phyloP scores from a whole-genome alignment of 2,329 filamentous ascomycete genomes.

The Cryphonectria naterciae region DNA sequence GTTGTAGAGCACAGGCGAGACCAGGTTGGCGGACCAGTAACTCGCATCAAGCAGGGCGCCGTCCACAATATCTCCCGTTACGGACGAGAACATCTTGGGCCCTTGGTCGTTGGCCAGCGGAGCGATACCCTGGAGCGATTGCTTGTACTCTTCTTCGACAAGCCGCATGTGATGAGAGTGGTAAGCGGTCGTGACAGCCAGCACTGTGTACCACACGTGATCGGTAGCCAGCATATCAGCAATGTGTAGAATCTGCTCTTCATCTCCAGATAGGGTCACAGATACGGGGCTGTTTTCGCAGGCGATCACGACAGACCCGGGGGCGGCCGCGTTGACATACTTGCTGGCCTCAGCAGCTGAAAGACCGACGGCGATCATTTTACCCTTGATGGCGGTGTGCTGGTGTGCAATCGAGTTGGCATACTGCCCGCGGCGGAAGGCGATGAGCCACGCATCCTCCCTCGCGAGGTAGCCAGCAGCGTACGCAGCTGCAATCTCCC shows the following conservation, averaged over 20 bases:
- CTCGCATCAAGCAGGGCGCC: slow-evolving; percentile 36
- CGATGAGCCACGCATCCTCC: slow-evolving; percentile 46
- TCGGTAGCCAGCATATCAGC: slow-evolving; percentile 38
- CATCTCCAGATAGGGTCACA: slow-evolving; percentile 49
- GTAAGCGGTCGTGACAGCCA: slow-evolving; percentile 47
- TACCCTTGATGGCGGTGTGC: slow-evolving; percentile 39
- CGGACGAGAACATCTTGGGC: slow-evolving; percentile 46
- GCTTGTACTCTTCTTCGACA: slow-evolving; percentile 43
- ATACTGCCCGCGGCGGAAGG: slow-evolving; percentile 46
- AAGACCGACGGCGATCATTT: slow-evolving; percentile 49
- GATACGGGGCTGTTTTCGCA: slow-evolving; percentile 51
- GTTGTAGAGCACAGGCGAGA: slow-evolving; percentile 49
- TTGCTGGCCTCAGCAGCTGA: slow-evolving; percentile 35
- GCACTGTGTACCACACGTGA: slow-evolving; percentile 41
- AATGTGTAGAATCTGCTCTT: slow-evolving; percentile 38
- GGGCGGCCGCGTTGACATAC: slow-evolving; percentile 34
- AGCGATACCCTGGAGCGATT: slow-evolving; percentile 34
- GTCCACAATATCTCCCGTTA: slow-evolving; percentile 33
- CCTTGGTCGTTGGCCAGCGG: slow-evolving; percentile 4
- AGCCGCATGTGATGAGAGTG: slow-evolving; percentile 50
- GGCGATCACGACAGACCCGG: slow-evolving; percentile 41
- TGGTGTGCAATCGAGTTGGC: slow-evolving; percentile 38
- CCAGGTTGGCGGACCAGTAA: slow-evolving; percentile 55
- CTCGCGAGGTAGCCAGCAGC: slow-evolving; percentile 43
- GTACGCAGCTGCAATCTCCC: slow-evolving; percentile 52